Conservation (phyloP, 352 stramenopile genomes). For the Globisporangium irregulare region DNA sequence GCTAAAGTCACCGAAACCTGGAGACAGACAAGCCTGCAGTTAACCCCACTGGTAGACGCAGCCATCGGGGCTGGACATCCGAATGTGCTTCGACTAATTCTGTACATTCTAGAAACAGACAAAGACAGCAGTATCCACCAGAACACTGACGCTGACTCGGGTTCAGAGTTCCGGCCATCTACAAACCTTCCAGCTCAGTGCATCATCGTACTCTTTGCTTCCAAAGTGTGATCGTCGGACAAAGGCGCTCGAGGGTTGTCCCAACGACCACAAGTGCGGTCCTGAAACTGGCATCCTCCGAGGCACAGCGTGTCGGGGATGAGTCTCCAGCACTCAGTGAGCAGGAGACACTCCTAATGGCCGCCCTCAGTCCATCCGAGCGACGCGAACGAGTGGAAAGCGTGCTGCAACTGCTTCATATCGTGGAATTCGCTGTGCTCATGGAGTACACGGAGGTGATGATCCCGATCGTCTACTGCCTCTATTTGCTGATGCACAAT, state of each 20-base stretch:
- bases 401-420: constrained; percentile 9
- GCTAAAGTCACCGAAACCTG: neutral
- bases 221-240: too few relatives aligned
- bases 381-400: neutral
- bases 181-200: too few relatives aligned
- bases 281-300: neutral
- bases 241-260: too few relatives aligned
- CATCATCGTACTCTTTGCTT: too few relatives aligned
- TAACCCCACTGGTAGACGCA: neutral
- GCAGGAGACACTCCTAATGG: neutral
- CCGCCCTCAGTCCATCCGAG: neutral
- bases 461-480: constrained; percentile 15
- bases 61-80: neutral
- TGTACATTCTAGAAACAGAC: neutral
- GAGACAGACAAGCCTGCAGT: neutral
- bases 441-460: constrained; percentile 19
- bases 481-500: constrained; percentile 15
- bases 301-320: too few relatives aligned
- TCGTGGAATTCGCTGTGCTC: constrained; percentile 14
- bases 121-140: neutral
- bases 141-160: too few relatives aligned
- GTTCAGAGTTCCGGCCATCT: too few relatives aligned
- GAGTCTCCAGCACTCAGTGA: neutral
- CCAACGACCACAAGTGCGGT: neutral
- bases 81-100: neutral